Base-by-base conservation (phyloP, 768 basidiomycete species). In the Lyophyllum decastes region DNA sequence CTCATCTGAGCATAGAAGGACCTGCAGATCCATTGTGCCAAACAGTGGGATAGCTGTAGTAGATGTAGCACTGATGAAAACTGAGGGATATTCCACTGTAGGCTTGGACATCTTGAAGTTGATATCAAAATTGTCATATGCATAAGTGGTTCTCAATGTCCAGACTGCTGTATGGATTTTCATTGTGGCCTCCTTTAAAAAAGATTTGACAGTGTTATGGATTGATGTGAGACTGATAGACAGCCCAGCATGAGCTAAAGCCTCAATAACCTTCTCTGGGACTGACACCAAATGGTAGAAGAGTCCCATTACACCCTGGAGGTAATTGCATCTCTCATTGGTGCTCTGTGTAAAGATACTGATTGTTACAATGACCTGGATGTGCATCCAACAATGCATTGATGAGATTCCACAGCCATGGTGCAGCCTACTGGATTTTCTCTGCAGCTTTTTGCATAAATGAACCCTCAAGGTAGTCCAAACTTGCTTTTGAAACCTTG, bases 101-200 rank as follows among this genome's bases (percentile, higher is more conserved):
- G 70, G 70, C 21, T 64, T 55, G 1, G 52, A 19, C 0, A 47
- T 30, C 44, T 70, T 66, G 30, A 76, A 62, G 30, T 70, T 58
- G 5, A 77, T 61, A 53, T 79, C 74, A 40, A 77, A 72, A 59
- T 79, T 78, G 53, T 79, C 73, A 22, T 73, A 77, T 7, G 70
- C 68, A 40, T 61, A 69, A 11, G 65, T 40, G 2, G 64, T 58
- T 0, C 62, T 55, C 12, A 70, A 55, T 9, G 64, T 68, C 25
- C 54, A 55, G 1, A 62, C 69, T 43, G 68, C 60, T 14, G 17
- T n/a, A 12, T 54, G 46, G 9, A 70, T 44, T 17, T 47, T 26
- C 4, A 4, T 11, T 2, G 25, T 4, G 7, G 24, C 4, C 44
- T 73, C 61, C 1, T 38, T 19, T 1, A 67, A 67, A 21, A 69